Evolutionary conservation across 2,329 filamentous ascomycete species (phyloP), one percentile per base, ranked within the genome.

Genomic region (Sporothrix brasiliensis): DNA sequence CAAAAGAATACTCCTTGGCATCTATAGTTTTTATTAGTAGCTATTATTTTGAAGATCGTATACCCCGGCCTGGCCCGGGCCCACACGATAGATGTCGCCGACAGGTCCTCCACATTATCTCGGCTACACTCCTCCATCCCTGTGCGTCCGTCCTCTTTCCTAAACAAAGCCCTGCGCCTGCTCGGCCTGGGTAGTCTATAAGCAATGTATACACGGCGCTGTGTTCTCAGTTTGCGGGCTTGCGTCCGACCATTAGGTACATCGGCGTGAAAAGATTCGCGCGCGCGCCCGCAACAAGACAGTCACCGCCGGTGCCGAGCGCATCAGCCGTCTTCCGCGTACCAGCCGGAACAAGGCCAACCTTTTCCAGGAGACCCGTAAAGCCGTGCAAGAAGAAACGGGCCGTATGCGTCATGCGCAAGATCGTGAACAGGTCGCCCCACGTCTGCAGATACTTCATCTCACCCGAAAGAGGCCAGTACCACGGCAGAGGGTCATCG

Each of bases 241-340:
- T 97, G 82, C 92, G 89, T 72, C 89, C 94, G 72, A 97, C 88
- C 92, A 97, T 97, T 78, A 98, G 84, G 83, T 97, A 97, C 94
- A 98, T 98, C 70, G 94, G 94, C 1, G 94, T 98, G 83, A 98
- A 98, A n/a, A 98, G 87, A 80, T 97, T 92, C 83, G 94, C 86
- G 79, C 89, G 88, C 49, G 89, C 94, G 81, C 94, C 94, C 63
- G 92, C 92, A 27, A 97, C 94, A 67, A 98, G 84, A 76, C 88
- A 91, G 80, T 97, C 94, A 13, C 88, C 93, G 44, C 92, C 94
- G 71, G 89, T 78, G 6, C 91, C 93, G 77, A 98, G 82, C 77
- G 91, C 93, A 81, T 97, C 91, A 13, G 93, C 94, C n/a, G 93
- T 97, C 88, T 97, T 97, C 83, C 93, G 92, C 63, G 93, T 96